Percentiles rank a stretch among this genome's conserved stretches.
Conservation (phyloP, 2,329 filamentous ascomycete species). For the Leptodontidium sp. region DNA sequence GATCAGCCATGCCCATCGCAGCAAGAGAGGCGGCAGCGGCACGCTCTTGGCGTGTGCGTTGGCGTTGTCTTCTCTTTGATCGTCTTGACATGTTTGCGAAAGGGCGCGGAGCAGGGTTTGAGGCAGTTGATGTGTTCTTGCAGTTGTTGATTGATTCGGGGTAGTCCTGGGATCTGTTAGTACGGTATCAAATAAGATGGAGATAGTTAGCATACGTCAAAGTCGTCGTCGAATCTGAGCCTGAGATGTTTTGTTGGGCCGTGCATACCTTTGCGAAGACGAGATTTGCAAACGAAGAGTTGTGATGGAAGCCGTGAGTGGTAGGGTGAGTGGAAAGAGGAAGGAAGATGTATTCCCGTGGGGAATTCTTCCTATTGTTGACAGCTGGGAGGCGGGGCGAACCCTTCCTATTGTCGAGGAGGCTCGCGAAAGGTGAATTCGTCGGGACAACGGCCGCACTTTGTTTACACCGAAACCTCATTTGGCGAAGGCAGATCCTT, state of each 20-base stretch:
- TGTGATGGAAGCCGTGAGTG: neutral
- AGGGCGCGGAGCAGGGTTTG: neutral
- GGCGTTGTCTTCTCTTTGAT: constrained; percentile 4
- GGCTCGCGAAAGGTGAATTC: constrained; percentile 6
- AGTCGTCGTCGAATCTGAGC: neutral
- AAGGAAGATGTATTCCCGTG: neutral
- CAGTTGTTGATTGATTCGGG: neutral
- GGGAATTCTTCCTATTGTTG: neutral
- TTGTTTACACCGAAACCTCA: neutral
- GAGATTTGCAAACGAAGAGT: neutral
- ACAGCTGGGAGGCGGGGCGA: neutral
- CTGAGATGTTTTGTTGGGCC: neutral
- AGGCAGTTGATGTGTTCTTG: neutral
- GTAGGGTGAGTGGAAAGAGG: neutral
- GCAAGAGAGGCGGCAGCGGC: neutral
- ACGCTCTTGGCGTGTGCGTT: neutral
- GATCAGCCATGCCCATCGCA: too few relatives aligned
- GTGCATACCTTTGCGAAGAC: neutral
- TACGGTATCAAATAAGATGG: neutral
- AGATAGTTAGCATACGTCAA: neutral
- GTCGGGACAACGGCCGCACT: neutral
- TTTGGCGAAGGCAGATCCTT: neutral
- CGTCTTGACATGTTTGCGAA: neutral
- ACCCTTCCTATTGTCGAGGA: neutral
- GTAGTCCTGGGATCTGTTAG: neutral